phyloP scores from a whole-genome alignment of 352 stramenopile genomes.

The Phytopythium ostracodes region DNA sequence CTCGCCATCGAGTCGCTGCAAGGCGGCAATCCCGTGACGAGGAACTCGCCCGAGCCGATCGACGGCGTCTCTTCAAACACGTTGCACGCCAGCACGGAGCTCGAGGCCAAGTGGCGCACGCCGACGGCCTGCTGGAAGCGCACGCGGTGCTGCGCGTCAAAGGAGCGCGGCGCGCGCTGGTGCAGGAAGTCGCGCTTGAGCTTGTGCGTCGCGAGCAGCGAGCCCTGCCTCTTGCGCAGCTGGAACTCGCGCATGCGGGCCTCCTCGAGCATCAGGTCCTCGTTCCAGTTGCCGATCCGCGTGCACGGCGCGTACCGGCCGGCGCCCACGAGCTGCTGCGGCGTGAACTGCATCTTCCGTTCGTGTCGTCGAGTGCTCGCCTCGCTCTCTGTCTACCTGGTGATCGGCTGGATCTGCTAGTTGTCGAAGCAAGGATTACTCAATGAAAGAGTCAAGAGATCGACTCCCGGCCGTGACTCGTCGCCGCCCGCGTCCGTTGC shows the following conservation, averaged over 20 bases:
- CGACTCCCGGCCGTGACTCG: too few species aligned
- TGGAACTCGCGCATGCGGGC: slow-evolving; percentile 83
- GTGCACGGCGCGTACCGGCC: slow-evolving; percentile 75
- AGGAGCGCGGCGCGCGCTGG: slow-evolving; percentile 53
- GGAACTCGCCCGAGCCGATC: slow-evolving; percentile 72
- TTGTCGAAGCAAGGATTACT: too few species aligned
- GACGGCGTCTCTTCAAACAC: slow-evolving; percentile 82
- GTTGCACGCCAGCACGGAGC: slow-evolving; percentile 57
- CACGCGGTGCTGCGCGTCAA: slow-evolving; percentile 28
- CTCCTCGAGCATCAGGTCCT: slow-evolving; percentile 87
- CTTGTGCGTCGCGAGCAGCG: slow-evolving; percentile 73
- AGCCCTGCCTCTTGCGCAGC: slow-evolving; percentile 76
- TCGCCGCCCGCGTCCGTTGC: background rate
- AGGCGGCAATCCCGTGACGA: slow-evolving; percentile 39
- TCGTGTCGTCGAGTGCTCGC: background rate
- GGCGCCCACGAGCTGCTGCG: slow-evolving; percentile 83
- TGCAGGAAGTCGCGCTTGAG: slow-evolving; percentile 77
- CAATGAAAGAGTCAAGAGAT: too few species aligned
- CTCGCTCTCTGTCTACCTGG: background rate
- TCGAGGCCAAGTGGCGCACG: slow-evolving; percentile 46
- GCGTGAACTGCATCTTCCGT: slow-evolving; percentile 85
- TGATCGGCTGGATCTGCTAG: too few species aligned
- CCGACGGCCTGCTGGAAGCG: slow-evolving; percentile 57
- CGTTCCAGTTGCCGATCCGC: slow-evolving; percentile 89
- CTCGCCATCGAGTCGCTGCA: slow-evolving; percentile 14